Evolutionary conservation across 1,139 yeast genomes (phyloP), one percentile per base, ranked within the genome.

Genomic region (Pichia sp.): DNA sequence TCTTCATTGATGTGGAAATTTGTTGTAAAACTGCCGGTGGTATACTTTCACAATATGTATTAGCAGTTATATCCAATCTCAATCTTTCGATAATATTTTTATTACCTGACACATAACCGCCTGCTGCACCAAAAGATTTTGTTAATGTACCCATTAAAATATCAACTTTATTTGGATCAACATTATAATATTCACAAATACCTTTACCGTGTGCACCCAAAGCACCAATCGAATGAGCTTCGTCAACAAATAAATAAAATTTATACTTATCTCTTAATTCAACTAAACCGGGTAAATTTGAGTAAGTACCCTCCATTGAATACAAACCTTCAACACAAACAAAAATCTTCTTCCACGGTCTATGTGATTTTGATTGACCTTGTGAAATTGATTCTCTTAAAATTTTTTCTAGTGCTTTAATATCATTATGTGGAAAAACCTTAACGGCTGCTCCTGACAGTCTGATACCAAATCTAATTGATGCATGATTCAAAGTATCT

Each of bases 151-250:
- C 99, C 99, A 93, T 93, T 61, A 93, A 73, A 56, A 95, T 73
- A 70, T 93, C 99, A 50, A 93, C 76, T 49, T 81, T 79, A 25
- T 73, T 68, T 42, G 98, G 93, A 59, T 83, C 80, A 52, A 93
- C 80, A 47, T 84, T 84, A 67, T 87, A 93, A 70, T 88, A 88
- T 67, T 95, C 98, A 72, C 98, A 91, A 41, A 93, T 85, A 65
- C 99, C 99, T 65, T 88, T 82, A 49, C 99, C 99, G 48, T 73
- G 71, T 43, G 96, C 95, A 33, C 99, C 99, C 70, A 93, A 78
- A 11, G 99, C 99, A 65, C 99, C 99, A 65, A 95, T 86, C 5
- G 98, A 91, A 69, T 93, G 99, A 22, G 99, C 99, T 70, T 93
- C 99, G 68, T 93, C 99, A 56, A 95, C 87, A 66, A 87, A 93